Evolutionary conservation across 129 eudicot genomes (phyloP), one percentile per base, ranked within the genome.

Genomic region (Pseudognaphalium luteoalbum): DNA sequence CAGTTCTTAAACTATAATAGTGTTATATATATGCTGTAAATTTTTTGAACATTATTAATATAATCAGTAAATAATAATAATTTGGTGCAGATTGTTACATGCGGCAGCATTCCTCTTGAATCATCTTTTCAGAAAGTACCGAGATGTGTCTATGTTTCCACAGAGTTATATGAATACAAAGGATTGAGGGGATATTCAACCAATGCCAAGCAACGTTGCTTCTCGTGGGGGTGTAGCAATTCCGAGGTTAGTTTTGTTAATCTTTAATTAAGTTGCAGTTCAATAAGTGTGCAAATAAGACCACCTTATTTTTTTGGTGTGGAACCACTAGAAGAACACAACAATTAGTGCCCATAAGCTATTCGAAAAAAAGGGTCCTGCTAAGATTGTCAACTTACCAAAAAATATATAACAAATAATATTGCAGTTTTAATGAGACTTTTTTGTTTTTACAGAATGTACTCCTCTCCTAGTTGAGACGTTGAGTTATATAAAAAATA

Each of bases 101-200:
- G 96, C 80, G 97, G 97, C 35, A 92, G 96, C 74, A 87, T 89
- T 54, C 93, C 97, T 52, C 91, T 92, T 71, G 97, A 92, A 84
- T 85, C 97, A 35, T 89, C 96, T 41, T 92, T 92, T 81, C 96
- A 87, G 59, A 85, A 77, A 81, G 83, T 87, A 34, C 81, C 89
- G 0, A 84, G 97, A 76, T 89, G 97, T 71, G 97, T 89, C 6
- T 89, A 87, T 77, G 89, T 79, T 54, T 89, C 96, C 57, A 85
- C 96, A 32, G 96, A 92, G 72, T 73, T 92, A 81, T 84, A 84
- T 79, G 97, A 89, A 77, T 92, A 92, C 82, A 78, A 84, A 80
- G 91, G 96, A 5, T 89, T 80, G 70, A 84, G 96, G 33, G 96
- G 87, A 64, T 79, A 82, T 81, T 76, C 86, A 35, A 86, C 93